Evolutionary conservation across 2,329 filamentous ascomycete genomes (phyloP).

Genomic region (Diplodia scrobiculata): DNA sequence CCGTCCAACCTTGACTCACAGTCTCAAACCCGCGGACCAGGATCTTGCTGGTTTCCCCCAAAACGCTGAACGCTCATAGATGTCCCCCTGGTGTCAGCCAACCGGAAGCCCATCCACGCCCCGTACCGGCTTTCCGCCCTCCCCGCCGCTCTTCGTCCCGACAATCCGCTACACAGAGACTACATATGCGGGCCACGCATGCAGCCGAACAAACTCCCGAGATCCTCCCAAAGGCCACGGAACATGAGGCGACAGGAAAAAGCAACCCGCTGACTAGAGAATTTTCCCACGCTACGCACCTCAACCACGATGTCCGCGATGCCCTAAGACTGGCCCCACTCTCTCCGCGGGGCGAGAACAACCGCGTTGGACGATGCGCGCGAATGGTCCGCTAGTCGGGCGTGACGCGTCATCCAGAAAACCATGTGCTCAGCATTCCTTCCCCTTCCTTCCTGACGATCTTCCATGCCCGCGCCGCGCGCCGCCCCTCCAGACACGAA

Average conservation of each 20-base stretch:
- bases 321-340: not conserved
- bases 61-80: not conserved
- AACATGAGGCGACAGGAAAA: not conserved
- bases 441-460: not conserved
- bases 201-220: not conserved
- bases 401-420: conserved; percentile 18
- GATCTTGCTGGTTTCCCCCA: not conserved
- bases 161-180: conserved; percentile 4
- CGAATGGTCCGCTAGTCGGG: not conserved
- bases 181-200: not conserved
- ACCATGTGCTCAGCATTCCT: conserved; percentile 12
- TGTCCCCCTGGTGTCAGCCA: not conserved
- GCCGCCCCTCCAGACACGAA: not conserved
- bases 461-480: not conserved
- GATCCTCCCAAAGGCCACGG: not conserved
- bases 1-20: conserved; percentile 4
- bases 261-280: not conserved
- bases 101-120: conserved; percentile 11
- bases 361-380: not conserved
- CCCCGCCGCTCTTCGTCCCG: conserved; percentile 12
- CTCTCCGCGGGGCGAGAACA: not conserved
- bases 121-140: conserved; percentile 10
- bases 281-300: not conserved
- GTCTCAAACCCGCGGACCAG: not conserved
- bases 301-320: not conserved